A percentile compares a stretch with the other conserved stretches of the same genome.
These are phyloP conservation scores for Teratosphaeria gauchensis DNA, from an alignment of 2,329 filamentous ascomycete genomes.

Conservation along the genomic window DNA sequence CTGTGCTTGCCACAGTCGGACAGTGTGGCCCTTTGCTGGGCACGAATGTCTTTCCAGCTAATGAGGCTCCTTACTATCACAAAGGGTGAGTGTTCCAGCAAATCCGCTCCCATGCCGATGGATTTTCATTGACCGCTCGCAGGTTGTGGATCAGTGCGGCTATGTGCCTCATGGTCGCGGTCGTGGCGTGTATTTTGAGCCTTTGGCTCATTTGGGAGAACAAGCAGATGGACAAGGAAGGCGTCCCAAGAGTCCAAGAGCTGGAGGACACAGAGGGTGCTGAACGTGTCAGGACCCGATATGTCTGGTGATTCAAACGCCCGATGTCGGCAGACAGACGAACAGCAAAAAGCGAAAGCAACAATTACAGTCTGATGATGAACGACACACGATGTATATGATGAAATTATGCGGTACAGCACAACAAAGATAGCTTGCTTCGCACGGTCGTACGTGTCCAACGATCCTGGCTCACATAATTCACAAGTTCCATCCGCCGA, in stretches of 20 bases:
- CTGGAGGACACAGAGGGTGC: conserved; percentile 12
- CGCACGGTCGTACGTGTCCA: neutral
- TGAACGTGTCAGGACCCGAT: conserved; percentile 8
- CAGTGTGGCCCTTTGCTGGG: conserved; percentile 63
- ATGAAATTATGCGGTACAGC: neutral
- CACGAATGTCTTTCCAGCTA: conserved; percentile 51
- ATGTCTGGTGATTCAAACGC: conserved; percentile 10
- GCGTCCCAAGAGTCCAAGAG: conserved; percentile 16
- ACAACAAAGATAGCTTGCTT: neutral
- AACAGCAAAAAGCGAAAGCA: neutral
- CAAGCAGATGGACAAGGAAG: conserved; percentile 44
- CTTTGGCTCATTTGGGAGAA: conserved; percentile 52
- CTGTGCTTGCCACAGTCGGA: conserved; percentile 30
- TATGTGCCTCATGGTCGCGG: conserved; percentile 51
- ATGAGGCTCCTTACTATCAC: conserved; percentile 36
- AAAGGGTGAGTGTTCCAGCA: neutral
- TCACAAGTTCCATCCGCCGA: neutral
- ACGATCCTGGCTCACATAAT: neutral
- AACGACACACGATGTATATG: neutral
- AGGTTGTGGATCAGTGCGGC: conserved; percentile 50
- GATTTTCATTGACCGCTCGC: neutral
- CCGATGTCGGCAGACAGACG: neutral
- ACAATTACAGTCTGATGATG: neutral
- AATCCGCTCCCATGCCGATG: neutral
- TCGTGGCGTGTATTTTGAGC: conserved; percentile 45